Evolutionary conservation across 2,329 filamentous ascomycete genomes (phyloP).

Genomic region (Botrytis medusae): DNA sequence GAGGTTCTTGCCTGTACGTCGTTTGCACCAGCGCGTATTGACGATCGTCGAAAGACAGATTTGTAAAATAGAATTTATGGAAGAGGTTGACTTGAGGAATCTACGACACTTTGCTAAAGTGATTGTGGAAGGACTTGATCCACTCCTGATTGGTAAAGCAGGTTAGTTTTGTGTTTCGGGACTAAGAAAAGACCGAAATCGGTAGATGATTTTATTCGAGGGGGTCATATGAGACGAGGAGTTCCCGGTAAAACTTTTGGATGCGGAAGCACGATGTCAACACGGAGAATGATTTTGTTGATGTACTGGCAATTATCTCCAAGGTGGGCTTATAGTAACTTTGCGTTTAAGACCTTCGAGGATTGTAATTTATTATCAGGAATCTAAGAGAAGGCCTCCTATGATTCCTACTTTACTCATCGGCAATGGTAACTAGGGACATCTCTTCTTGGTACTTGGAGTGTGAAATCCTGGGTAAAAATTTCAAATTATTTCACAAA

Average conservation of each 20-base stretch:
- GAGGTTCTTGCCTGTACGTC: not conserved
- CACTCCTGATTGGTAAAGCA: not conserved
- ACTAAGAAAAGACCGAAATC: not conserved
- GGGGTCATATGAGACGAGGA: slow-evolving; percentile 1
- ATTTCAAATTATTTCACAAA: not conserved
- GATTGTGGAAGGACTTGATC: not conserved
- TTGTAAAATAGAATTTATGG: not conserved
- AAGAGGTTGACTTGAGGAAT: not conserved
- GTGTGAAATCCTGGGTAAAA: not conserved
- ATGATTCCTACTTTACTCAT: not conserved
- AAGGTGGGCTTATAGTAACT: not conserved
- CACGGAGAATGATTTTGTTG: not conserved
- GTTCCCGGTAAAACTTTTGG: not conserved
- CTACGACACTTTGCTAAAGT: not conserved
- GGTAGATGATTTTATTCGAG: not conserved
- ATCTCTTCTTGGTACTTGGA: not conserved
- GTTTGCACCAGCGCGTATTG: not conserved
- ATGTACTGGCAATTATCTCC: too few species aligned
- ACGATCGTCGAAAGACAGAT: not conserved
- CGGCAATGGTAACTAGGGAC: not conserved
- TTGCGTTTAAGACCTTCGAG: not conserved
- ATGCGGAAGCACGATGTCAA: not conserved
- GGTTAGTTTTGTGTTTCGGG: not conserved
- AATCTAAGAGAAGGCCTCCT: too few species aligned
- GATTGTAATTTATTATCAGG: not conserved